Evolutionary conservation across 306 rosid genomes (phyloP), one percentile per base, ranked within the genome.

Genomic region (Pachyrhizus erosus): DNA sequence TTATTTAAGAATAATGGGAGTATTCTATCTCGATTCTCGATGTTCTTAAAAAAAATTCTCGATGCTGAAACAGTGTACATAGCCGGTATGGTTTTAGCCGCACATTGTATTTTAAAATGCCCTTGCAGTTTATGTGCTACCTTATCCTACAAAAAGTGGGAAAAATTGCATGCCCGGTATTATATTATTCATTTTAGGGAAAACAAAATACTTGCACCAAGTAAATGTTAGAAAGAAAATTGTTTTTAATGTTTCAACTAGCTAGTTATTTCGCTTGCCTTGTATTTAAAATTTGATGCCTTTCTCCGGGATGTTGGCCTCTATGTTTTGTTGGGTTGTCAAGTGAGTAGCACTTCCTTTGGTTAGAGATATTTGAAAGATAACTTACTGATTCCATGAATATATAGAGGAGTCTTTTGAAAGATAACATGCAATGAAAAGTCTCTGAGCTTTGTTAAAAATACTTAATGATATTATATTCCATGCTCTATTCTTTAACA

Each of bases 141-240:
- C 55, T 37, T 54, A 75, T 65, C 39, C 37, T 20, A 55, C 34
- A 34, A 55, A 75, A 21, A 74, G 52, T 34, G 24, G 7, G 60
- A 2, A 55, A 55, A 61, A 75, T 75, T 39, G 80, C 55, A 37
- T 57, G 23, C 80, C 26, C 40, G 4, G 64, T 46, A 31, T 29
- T 77, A 64, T 62, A 77, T 45, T 61, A 66, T 51, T 78, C 40
- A 15, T 65, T 65, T 37, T 12, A 12, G 24, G 82, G 65, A 31
- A 18, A 64, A 65, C 14, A 48, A 48, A 46, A 46, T 2, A 62
- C 24, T 20, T 78, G 14, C 31, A 12, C 65, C 23, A 61, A 45
- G 46, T 77, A 62, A 61, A 10, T 48, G 14, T 45, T 27, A 26
- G 5, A 45, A 62, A 43, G 33, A 46, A 57, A 61, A 15, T 9